Evolutionary conservation across 2,329 filamentous ascomycete genomes (phyloP), one percentile per base, ranked within the genome.

Genomic region (Helotiales sp.): DNA sequence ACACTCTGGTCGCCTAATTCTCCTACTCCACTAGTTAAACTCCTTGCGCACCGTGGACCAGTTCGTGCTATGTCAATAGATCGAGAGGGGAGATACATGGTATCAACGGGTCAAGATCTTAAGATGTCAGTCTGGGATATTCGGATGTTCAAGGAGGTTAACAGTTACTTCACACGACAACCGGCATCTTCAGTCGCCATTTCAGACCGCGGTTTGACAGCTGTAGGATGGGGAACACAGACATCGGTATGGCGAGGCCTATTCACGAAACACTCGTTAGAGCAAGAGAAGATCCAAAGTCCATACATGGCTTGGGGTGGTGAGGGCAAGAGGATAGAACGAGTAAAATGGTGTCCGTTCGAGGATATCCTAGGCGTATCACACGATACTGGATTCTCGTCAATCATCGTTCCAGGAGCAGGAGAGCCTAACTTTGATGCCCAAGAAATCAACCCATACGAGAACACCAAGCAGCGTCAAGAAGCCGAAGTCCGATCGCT

Each of bases 41-140:
- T 98, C 43, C 86, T 97, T 43, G 92, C 93, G 15, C 95, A 99
- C 80, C 87, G 88, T 65, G 96, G 96, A 5, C 96, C 96, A 0
- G 93, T 99, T 3, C 89, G 94, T 64, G 90, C 92, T 11, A 78
- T 97, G 58, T 92, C 93, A 1, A 85, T 98, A 49, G 95, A 99
- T 77, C 87, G 94, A 67, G 92, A 95, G 78, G 96, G 96, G 24
- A 88, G 91, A 65, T 99, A 97, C 81, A 97, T 98, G 95, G 93
- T 97, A 11, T 93, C 93, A 3, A 90, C 93, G 0, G 95, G 94
- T 1, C 93, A 97, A 77, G 95, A 97, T 78, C 85, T 89, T 72
- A 93, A 91, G 77, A 96, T 97, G 91, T 89, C 91, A n/a, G 89
- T 97, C 13, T 97, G 95, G 93, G 95, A 98, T 77, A 90, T 98